These are phyloP conservation scores for Aspergillus sp. DNA, from an alignment of 2,329 filamentous ascomycete genomes.

Conservation along the genomic window DNA sequence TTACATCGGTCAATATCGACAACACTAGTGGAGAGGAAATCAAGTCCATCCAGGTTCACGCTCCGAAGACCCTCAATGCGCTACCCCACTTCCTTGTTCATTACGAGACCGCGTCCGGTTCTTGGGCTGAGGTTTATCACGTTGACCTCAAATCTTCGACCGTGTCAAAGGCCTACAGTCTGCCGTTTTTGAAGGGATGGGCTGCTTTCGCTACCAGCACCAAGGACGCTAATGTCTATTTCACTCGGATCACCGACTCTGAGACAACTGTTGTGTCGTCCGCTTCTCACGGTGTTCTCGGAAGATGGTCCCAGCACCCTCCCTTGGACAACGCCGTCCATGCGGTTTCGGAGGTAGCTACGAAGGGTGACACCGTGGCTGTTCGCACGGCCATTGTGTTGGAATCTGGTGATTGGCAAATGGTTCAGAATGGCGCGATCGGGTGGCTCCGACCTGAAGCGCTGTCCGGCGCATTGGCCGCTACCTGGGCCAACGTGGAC, in stretches of 20 bases:
- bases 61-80: conserved; percentile 69
- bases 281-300: conserved; percentile 71
- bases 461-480: conserved; percentile 74
- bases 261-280: conserved; percentile 76
- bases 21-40: conserved; percentile 46
- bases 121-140: conserved; percentile 85
- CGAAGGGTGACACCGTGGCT: conserved; percentile 70
- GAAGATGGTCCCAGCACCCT: conserved; percentile 65
- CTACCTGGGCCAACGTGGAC: conserved; percentile 75
- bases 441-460: conserved; percentile 83
- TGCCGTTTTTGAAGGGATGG: conserved; percentile 68
- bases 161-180: conserved; percentile 74
- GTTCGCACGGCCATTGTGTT: conserved; percentile 72
- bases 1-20: conserved; percentile 39
- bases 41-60: conserved; percentile 65
- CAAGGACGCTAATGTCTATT: conserved; percentile 79
- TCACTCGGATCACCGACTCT: conserved; percentile 75
- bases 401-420: conserved; percentile 70
- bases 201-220: conserved; percentile 80
- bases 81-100: conserved; percentile 83
- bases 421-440: conserved; percentile 77
- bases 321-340: conserved; percentile 56
- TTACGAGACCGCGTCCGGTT: conserved; percentile 66
- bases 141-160: conserved; percentile 69
- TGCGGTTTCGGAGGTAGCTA: conserved; percentile 78